Percentiles rank a stretch among this genome's conserved stretches.
These are phyloP conservation scores for Purshia tridentata DNA, from an alignment of 306 rosid species.

Conservation along the genomic window DNA sequence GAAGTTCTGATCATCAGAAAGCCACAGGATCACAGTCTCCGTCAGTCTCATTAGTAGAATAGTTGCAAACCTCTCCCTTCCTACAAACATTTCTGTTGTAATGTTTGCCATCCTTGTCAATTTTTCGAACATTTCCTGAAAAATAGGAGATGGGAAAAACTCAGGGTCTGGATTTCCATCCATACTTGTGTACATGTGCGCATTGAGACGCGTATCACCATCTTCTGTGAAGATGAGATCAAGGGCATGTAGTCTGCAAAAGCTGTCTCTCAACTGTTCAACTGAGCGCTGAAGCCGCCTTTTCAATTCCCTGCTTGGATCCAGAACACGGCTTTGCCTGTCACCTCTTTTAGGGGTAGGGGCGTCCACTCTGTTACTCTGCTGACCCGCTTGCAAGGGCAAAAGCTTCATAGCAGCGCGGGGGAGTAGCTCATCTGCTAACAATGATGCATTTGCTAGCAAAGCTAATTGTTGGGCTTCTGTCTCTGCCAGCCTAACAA, in stretches of 20 bases:
- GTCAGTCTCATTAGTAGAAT: slow-evolving; percentile 77
- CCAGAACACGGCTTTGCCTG: slow-evolving; percentile 50
- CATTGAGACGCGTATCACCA: slow-evolving; percentile 60
- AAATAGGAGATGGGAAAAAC: slow-evolving; percentile 86
- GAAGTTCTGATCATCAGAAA: slow-evolving; percentile 80
- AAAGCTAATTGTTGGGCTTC: slow-evolving; percentile 79
- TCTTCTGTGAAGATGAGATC: slow-evolving; percentile 89
- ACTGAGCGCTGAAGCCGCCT: slow-evolving; percentile 70
- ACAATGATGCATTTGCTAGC: slow-evolving; percentile 67
- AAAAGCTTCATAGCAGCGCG: slow-evolving; percentile 71
- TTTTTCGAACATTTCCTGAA: slow-evolving; percentile 71
- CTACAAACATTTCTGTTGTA: slow-evolving; percentile 75
- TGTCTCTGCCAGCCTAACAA: slow-evolving; percentile 77
- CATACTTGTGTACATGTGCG: slow-evolving; percentile 56
- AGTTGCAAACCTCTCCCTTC: slow-evolving; percentile 88
- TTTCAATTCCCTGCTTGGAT: slow-evolving; percentile 75
- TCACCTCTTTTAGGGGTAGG: slow-evolving; percentile 51
- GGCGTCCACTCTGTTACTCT: slow-evolving; percentile 32
- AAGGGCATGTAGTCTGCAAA: slow-evolving; percentile 82
- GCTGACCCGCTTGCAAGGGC: slow-evolving; percentile 31
- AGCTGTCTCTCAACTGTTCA: slow-evolving; percentile 75
- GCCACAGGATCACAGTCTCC: slow-evolving; percentile 82
- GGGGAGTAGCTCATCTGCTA: slow-evolving; percentile 82
- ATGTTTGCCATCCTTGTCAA: slow-evolving; percentile 59
- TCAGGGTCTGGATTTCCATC: slow-evolving; percentile 60